These are phyloP conservation scores for Aureobasidium sp. DNA, from an alignment of 2,329 filamentous ascomycete genomes.

Conservation along the genomic window DNA sequence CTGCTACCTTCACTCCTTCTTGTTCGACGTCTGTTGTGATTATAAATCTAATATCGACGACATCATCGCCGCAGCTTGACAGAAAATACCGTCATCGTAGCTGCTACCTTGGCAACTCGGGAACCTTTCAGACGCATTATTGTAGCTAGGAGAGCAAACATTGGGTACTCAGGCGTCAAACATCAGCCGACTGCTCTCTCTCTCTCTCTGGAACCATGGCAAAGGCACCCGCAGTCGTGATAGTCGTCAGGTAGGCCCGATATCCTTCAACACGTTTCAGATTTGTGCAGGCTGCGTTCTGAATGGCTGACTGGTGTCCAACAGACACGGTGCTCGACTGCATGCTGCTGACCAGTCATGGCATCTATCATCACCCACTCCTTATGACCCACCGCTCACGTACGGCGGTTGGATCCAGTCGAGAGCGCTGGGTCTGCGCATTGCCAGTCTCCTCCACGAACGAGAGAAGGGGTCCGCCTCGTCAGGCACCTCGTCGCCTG, in stretches of 20 bases:
- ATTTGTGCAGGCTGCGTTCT: neutral
- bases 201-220: slow-evolving; percentile 23
- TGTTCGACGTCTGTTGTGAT: neutral
- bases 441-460: slow-evolving; percentile 59
- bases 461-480: slow-evolving; percentile 34
- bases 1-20: neutral
- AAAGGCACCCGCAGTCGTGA: slow-evolving; percentile 39
- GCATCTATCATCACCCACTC: slow-evolving; percentile 86
- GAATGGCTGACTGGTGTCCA: slow-evolving; percentile 13
- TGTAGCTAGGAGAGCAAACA: neutral
- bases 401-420: slow-evolving; percentile 92
- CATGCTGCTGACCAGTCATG: slow-evolving; percentile 92
- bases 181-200: neutral
- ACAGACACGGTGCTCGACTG: slow-evolving; percentile 81
- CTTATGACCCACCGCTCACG: slow-evolving; percentile 90
- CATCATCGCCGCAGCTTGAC: neutral
- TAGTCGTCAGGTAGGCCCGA: slow-evolving; percentile 38
- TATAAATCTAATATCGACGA: neutral
- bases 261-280: neutral
- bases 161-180: neutral
- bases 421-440: slow-evolving; percentile 70
- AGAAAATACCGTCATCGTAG: neutral
- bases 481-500: slow-evolving; percentile 21
- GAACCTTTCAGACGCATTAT: neutral
- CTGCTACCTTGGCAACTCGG: neutral